Base-by-base conservation (phyloP, 805 yeast species). In the Candida nitratophila region DNA sequence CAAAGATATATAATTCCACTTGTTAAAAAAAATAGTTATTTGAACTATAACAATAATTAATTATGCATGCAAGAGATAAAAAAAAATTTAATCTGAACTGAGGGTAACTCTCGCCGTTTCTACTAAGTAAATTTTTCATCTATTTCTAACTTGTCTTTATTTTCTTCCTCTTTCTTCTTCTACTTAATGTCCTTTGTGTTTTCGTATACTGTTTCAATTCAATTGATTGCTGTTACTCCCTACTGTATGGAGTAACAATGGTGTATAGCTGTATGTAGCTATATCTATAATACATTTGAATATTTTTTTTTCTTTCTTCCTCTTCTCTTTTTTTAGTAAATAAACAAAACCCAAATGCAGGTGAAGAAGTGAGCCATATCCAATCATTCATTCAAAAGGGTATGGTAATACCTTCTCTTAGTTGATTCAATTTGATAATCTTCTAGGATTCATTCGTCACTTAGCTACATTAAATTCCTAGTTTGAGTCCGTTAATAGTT, bases 401-500 rank as follows among this genome's bases (percentile, higher is more conserved):
- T 36, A 22, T 36, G 29, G 38, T 22, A 36, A 21, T n/a, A 22
- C 30, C 29, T 21, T 36, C 29, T 21, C 37, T 35, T 35, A 17
- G 37, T 35, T 21, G 37, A 21, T 35, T 19, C 26, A 17, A 32
- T 20, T 19, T 34, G 37, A 34, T 34, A 19, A 20, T 19, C 37
- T n/a, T 11, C 14, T 20, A 22, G 30, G 29, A 36, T 19, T 27
- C 33, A 21, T 35, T n/a, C 32, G 41, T 44, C 53, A 52, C 52
- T 43, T 51, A 49, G 57, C 57, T 26, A 55, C 19, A 57, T 45
- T 17, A 41, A 47, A 37, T 47, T 45, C 60, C 53, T 54, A 44
- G 63, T 59, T 59, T 59, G 63, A 59, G 61, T 59, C 63, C 53
- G 57, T 44, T 44, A 49, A 42, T 46, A 51, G 37, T 46, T 27